Evolutionary conservation across 2,329 filamentous ascomycete genomes (phyloP), one percentile per base, ranked within the genome.

Genomic region (Sporothrix inflata): DNA sequence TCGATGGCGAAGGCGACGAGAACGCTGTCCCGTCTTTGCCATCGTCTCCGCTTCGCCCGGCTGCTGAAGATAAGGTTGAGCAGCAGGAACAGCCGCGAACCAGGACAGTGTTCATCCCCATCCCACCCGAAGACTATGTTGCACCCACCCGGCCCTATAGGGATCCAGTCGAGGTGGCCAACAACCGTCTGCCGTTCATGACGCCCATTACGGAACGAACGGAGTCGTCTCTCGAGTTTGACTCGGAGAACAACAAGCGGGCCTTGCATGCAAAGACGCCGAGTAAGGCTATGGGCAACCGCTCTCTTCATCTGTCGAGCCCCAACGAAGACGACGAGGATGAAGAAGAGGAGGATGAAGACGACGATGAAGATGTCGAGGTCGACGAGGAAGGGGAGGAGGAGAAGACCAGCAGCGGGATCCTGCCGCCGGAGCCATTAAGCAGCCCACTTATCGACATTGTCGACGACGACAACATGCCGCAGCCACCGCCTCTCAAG

Each of bases 171-270:
- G 88, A 94, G 79, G 86, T 91, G 80, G 94, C 94, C 73, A 97
- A 98, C 78, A 97, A 94, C 81, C 91, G 94, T 71, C 85, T 98
- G 11, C 96, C 95, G 3, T 99, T 98, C 80, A 98, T 99, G 96
- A 99, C 96, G 0, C 96, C 96, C 1, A 99, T 99, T 76, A 95
- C 96, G 1, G 96, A 99, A 81, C 91, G 94, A 77, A 99, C 96
- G 0, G 96, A 99, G 81, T 92, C 91, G 12, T 98, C 94, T 0
- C 83, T 98, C 5, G 91, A 91, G 47, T 82, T 91, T 55, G 87
- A 88, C 4, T 89, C 88, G 38, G 86, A 88, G 69, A 84, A 84
- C 76, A 87, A 88, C 80, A 87, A 87, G 69, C 87, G 87, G 0
- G 74, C 73, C 80, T 84, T 89, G 77, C 86, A 86, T 70, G 86